Percentiles rank a stretch among this genome's conserved stretches.
phyloP scores from a whole-genome alignment of 441 rosid species.

The Croton laevigatus region DNA sequence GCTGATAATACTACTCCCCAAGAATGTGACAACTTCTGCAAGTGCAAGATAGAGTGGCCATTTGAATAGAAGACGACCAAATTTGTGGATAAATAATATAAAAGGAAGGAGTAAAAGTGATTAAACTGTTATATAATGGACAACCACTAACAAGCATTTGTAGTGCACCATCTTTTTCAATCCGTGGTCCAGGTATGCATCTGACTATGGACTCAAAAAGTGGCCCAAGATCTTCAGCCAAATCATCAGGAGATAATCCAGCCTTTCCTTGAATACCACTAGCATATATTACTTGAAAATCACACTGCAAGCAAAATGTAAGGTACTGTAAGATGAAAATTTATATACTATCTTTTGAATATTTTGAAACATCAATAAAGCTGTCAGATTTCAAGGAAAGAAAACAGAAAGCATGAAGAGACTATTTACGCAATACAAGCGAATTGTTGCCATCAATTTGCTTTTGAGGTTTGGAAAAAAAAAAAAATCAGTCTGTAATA shows the following conservation, averaged over 20 bases:
- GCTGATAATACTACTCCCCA: background rate
- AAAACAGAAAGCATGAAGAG: background rate
- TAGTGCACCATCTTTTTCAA: slow-evolving; percentile 87
- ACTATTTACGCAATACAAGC: background rate
- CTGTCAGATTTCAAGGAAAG: background rate
- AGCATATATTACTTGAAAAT: slow-evolving; percentile 94
- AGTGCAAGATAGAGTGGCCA: background rate
- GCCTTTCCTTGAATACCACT: slow-evolving; percentile 95
- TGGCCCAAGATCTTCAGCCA: slow-evolving; percentile 92
- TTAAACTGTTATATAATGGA: slow-evolving; percentile 27
- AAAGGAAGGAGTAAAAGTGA: slow-evolving; percentile 1
- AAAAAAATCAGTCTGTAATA: background rate
- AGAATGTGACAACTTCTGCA: background rate
- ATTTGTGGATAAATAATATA: slow-evolving; percentile 12
- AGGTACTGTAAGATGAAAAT: slow-evolving; percentile 13
- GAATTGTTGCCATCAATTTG: background rate
- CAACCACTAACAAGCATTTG: slow-evolving; percentile 96
- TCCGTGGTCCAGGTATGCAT: slow-evolving; percentile 95
- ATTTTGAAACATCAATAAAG: background rate
- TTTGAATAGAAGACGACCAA: slow-evolving; percentile 14
- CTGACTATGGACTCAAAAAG: slow-evolving; percentile 83
- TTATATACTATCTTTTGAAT: slow-evolving; percentile 9
- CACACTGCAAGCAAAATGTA: slow-evolving; percentile 57
- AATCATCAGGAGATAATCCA: slow-evolving; percentile 80
- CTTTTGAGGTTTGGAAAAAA: background rate